phyloP scores from a whole-genome alignment of 2,329 filamentous ascomycete genomes.

The Fusarium sp. region DNA sequence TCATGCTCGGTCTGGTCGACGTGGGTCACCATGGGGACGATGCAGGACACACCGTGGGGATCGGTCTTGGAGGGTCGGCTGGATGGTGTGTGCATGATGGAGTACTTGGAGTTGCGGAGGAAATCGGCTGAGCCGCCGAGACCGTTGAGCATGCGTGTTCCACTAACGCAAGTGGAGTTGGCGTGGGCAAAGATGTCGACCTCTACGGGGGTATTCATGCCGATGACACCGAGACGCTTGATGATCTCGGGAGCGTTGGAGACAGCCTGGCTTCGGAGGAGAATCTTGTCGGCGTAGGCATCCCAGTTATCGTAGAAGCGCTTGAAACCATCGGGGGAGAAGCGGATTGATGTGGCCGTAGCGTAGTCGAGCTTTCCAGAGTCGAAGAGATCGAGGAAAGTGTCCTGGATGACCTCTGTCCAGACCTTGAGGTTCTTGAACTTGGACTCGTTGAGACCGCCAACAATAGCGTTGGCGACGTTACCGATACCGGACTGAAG shows the following conservation, averaged over 20 bases:
- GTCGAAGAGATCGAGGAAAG: constrained; percentile 93
- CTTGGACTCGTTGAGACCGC: constrained; percentile 80
- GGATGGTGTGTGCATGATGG: constrained; percentile 92
- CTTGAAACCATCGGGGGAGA: constrained; percentile 90
- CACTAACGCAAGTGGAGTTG: constrained; percentile 91
- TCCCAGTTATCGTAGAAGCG: constrained; percentile 91
- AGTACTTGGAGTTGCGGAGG: constrained; percentile 81
- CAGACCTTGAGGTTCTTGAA: constrained; percentile 91
- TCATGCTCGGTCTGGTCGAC: constrained; percentile 94
- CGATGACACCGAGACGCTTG: constrained; percentile 84
- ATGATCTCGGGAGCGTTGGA: constrained; percentile 94
- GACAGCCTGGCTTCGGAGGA: constrained; percentile 87
- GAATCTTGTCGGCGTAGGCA: constrained; percentile 79
- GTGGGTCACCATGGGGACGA: constrained; percentile 94
- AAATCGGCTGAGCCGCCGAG: constrained; percentile 86
- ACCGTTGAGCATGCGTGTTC: constrained; percentile 86
- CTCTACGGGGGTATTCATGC: constrained; percentile 95
- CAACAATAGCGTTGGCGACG: constrained; percentile 91
- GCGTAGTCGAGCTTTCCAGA: constrained; percentile 88
- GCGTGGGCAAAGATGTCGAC: constrained; percentile 95
- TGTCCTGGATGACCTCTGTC: constrained; percentile 94
- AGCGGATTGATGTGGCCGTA: constrained; percentile 88
- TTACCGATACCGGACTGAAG: constrained; percentile 92
- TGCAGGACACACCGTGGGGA: constrained; percentile 82
- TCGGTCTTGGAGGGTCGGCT: constrained; percentile 84